Percentiles rank a stretch among this genome's conserved stretches.
Conservation (phyloP, 1,284 basidiomycete genomes). For the Wallemia mellicola region DNA sequence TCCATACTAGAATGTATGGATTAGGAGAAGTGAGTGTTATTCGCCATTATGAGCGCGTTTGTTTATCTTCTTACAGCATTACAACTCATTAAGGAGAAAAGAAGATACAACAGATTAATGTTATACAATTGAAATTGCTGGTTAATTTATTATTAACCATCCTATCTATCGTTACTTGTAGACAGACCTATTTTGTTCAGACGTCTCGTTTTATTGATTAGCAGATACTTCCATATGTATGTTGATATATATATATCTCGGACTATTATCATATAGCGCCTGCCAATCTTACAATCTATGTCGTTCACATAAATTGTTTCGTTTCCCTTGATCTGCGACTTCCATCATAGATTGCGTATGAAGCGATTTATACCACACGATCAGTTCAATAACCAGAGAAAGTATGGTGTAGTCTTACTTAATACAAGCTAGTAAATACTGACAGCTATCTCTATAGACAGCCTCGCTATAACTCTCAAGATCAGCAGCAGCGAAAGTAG, state of each 20-base stretch:
- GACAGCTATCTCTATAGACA: not conserved
- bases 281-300: too few species aligned
- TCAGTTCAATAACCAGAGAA: not conserved
- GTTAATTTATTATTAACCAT: not conserved
- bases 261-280: too few species aligned
- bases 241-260: too few species aligned
- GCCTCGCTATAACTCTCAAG: not conserved
- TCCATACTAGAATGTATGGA: conserved; percentile 71
- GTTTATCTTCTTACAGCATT: conserved; percentile 27
- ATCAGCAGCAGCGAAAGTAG: not conserved
- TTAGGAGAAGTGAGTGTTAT: conserved; percentile 45
- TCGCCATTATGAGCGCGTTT: not conserved
- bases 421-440: not conserved
- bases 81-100: conserved; percentile 37
- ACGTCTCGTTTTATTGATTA: too few species aligned
- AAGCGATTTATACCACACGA: not conserved
- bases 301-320: too few species aligned
- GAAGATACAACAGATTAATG: not conserved
- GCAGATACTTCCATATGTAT: too few species aligned
- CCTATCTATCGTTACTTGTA: too few species aligned
- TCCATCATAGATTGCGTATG: not conserved
- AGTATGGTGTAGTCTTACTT: not conserved
- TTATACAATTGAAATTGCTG: too few species aligned
- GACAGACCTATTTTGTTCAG: too few species aligned
- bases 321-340: not conserved